Evolutionary conservation across 768 basidiomycete genomes (phyloP), one percentile per base, ranked within the genome.

Genomic region (Mycena leptocephala): DNA sequence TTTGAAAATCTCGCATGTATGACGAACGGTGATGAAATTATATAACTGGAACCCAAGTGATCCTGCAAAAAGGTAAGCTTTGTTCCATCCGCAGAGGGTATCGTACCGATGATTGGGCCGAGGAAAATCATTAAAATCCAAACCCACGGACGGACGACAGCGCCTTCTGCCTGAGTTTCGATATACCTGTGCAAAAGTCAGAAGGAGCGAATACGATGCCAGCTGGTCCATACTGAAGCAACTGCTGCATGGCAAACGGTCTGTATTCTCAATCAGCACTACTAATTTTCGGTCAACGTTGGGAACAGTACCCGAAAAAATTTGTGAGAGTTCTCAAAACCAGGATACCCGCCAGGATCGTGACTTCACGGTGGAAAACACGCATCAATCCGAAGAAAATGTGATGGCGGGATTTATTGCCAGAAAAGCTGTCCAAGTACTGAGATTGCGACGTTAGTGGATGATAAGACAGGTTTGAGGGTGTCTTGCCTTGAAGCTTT

Each of bases 1-100:
- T 39, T 43, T 59, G 18, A 37, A n/a, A 14, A 33, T 72, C 0
- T 83, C 39, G 79, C 81, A 51, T 84, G 70, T 5, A 88, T 30
- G 4, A 73, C n/a, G 35, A 66, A 70, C 68, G 84, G 83, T 83
- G 41, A 88, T 82, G 80, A 85, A 92, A 39, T 88, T 84, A 77
- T 93, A 94, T 83, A 86, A 88, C 76, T 95, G 91, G 67, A 89
- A 86, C 30, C 84, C 77, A 10, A 93, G 32, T 5, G 89, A 84
- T 26, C 28, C 71, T 65, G 14, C 22, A 63, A 33, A 14, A 2
- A 24, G 22, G 22, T 22, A 46, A 6, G 13, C 46, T 24, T 14
- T 37, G 11, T 18, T 35, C 7, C 5, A 30, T 39, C 7, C 4
- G 20, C 18, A 35, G 11, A 24, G 58, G 1, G 16, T n/a, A 18